Percentiles rank a stretch among this genome's conserved stretches.
Evolutionary conservation across 495 filamentous ascomycete species (phyloP).

Genomic region (Penicillium psychrofluorescens): DNA sequence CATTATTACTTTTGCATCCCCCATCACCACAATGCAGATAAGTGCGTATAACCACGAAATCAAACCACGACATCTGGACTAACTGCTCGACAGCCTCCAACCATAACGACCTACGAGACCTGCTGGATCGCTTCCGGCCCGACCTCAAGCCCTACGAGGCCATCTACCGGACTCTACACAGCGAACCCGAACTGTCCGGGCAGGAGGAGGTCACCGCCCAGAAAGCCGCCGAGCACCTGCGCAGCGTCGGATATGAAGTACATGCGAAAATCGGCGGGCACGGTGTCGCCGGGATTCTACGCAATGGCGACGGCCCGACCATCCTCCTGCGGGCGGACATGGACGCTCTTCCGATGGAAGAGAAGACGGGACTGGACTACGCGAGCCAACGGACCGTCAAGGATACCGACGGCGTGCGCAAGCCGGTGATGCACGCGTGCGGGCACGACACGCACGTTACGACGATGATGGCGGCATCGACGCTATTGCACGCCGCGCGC

Average conservation of each 20-base stretch:
- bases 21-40: too few species aligned
- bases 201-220: conserved; percentile 39
- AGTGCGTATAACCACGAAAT: too few species aligned
- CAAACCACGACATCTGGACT: too few species aligned
- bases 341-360: conserved; percentile 54
- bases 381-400: conserved; percentile 38
- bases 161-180: conserved; percentile 41
- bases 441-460: conserved; percentile 60
- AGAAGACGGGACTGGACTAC: conserved; percentile 49
- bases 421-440: conserved; percentile 61
- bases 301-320: conserved; percentile 47
- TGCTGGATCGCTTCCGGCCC: conserved; percentile 19
- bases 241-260: conserved; percentile 35
- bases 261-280: conserved; percentile 46
- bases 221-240: conserved; percentile 31
- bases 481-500: conserved; percentile 31
- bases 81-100: not conserved
- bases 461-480: conserved; percentile 42
- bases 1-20: too few species aligned
- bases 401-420: conserved; percentile 34
- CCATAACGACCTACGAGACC: not conserved
- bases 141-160: conserved; percentile 32
- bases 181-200: conserved; percentile 45
- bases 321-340: conserved; percentile 54
- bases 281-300: conserved; percentile 47